These are phyloP conservation scores for Silene uniflora DNA, from an alignment of 148 eudicot genomes.

Conservation along the genomic window DNA sequence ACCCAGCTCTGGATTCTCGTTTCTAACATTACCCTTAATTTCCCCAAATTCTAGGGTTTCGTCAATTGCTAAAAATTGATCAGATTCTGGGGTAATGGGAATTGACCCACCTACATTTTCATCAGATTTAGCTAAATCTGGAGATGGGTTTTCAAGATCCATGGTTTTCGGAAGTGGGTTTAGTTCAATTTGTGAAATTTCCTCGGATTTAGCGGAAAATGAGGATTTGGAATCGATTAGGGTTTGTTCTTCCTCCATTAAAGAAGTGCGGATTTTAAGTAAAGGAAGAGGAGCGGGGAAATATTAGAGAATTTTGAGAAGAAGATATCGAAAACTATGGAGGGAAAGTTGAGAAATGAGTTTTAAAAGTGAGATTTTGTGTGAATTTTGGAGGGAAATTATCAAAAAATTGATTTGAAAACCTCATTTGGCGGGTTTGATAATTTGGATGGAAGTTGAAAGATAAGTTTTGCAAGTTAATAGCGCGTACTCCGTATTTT, in stretches of 20 bases:
- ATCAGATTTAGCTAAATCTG: neutral
- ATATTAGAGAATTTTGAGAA: neutral
- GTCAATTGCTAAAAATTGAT: neutral
- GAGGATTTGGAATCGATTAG: conserved; percentile 9
- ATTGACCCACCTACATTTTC: neutral
- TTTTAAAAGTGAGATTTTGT: neutral
- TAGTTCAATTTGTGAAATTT: neutral
- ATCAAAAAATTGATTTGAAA: neutral
- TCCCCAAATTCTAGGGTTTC: conserved; percentile 12
- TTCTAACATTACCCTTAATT: neutral
- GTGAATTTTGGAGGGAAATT: conserved; percentile 15
- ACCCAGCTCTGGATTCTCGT: neutral
- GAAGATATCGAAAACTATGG: neutral
- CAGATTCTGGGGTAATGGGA: neutral
- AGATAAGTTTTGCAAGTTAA: no score
- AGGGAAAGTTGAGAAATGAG: neutral
- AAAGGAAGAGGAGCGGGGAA: neutral
- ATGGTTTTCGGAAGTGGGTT: conserved; percentile 5
- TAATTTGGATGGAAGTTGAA: neutral
- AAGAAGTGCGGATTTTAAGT: neutral
- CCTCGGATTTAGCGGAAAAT: conserved; percentile 15
- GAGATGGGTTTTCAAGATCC: conserved; percentile 6
- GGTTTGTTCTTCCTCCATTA: conserved; percentile 18
- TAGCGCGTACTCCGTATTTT: no score
- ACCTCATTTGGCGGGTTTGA: neutral